Evolutionary conservation across 768 basidiomycete species (phyloP).

Genomic region (Lactarius sp.): DNA sequence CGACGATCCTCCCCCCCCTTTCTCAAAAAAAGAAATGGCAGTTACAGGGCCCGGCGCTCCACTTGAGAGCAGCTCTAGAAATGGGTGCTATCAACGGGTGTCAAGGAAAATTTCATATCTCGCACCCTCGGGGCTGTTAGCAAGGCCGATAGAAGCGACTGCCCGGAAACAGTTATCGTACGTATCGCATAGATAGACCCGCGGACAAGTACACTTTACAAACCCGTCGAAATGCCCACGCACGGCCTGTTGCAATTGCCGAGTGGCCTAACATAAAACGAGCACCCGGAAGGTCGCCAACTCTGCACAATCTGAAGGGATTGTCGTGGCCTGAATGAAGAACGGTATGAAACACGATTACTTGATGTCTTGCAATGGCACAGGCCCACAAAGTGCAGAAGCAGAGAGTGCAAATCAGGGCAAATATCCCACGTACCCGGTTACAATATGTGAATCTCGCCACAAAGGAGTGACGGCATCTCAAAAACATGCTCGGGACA

Average conservation of each 20-base stretch:
- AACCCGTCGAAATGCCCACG: conserved; percentile 22
- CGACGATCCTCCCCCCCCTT: too few relatives aligned
- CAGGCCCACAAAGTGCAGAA: neutral
- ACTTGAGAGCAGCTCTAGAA: too few relatives aligned
- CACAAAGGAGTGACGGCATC: conserved; percentile 41
- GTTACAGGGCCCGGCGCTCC: too few relatives aligned
- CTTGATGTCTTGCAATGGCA: neutral
- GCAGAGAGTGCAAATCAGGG: conserved; percentile 35
- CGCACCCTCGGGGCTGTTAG: too few relatives aligned
- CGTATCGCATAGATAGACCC: neutral
- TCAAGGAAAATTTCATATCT: too few relatives aligned
- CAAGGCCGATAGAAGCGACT: too few relatives aligned
- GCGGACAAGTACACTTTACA: conserved; percentile 1
- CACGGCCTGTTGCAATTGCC: conserved; percentile 20
- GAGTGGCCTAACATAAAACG: conserved; percentile 47
- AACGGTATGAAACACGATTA: too few relatives aligned
- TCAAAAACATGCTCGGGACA: conserved; percentile 36
- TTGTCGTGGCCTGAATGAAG: conserved; percentile 54
- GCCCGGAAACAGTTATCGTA: too few relatives aligned
- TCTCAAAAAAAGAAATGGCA: too few relatives aligned
- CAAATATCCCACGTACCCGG: conserved; percentile 51
- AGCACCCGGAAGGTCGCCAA: conserved; percentile 47
- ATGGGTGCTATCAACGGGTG: too few relatives aligned
- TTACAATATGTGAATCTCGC: conserved; percentile 39
- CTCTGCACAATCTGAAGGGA: conserved; percentile 43